Evolutionary conservation across 352 stramenopile genomes (phyloP).

Genomic region (Phytophthora palmivora): DNA sequence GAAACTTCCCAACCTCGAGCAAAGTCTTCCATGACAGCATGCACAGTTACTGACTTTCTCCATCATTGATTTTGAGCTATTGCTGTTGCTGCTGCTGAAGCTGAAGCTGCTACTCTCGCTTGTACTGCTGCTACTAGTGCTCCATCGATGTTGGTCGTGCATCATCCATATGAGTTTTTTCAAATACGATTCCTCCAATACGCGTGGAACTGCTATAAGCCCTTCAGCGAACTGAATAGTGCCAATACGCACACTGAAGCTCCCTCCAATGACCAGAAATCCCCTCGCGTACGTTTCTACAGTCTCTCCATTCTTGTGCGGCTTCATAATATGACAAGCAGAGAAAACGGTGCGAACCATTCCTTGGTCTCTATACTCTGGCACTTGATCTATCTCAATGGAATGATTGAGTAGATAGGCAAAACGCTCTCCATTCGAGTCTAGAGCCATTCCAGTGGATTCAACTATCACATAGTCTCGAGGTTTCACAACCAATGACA

Average conservation of each 20-base stretch:
- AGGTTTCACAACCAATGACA: conserved; percentile 44
- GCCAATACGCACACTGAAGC: conserved; percentile 37
- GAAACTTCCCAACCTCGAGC: conserved; percentile 20
- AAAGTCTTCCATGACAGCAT: conserved; percentile 43
- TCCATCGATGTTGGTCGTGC: conserved; percentile 30
- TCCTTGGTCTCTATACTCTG: conserved; percentile 37
- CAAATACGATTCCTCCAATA: conserved; percentile 48
- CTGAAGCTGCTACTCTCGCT: conserved; percentile 23
- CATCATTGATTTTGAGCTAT: conserved; percentile 2
- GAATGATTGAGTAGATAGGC: conserved; percentile 46
- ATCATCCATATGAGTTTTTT: conserved; percentile 62
- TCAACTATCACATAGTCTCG: conserved; percentile 65
- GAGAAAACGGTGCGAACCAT: conserved; percentile 36
- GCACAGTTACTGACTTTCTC: conserved; percentile 19
- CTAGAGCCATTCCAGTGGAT: conserved; percentile 49
- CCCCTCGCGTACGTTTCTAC: conserved; percentile 47
- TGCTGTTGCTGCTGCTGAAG: conserved; percentile 19
- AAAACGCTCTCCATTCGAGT: conserved; percentile 41
- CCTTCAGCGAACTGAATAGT: conserved; percentile 36
- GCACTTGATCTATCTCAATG: conserved; percentile 39
- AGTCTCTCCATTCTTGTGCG: conserved; percentile 12
- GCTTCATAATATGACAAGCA: conserved; percentile 44
- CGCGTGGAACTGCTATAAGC: conserved; percentile 22
- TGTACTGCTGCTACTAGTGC: conserved; percentile 13
- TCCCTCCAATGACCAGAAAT: conserved; percentile 40